Evolutionary conservation across 352 stramenopile species (phyloP).

Genomic region (Globisporangium barbulae): DNA sequence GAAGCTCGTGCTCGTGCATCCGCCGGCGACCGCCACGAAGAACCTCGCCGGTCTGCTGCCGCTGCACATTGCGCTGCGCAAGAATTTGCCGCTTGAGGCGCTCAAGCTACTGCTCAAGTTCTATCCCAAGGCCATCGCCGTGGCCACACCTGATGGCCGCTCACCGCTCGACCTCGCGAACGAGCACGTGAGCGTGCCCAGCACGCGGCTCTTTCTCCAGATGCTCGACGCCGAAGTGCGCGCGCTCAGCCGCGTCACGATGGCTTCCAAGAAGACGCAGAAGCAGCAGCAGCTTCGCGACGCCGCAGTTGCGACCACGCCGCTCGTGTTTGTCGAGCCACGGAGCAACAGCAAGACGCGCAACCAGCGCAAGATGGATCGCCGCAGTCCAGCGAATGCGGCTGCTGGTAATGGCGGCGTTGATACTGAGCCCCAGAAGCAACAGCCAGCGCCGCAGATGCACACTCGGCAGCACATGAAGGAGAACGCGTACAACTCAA

Average conservation of each 20-base stretch:
- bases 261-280: conserved; percentile 8
- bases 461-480: background rate
- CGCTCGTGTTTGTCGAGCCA: background rate
- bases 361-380: background rate
- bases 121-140: conserved; percentile 48
- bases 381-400: background rate
- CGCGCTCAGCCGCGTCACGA: conserved; percentile 15
- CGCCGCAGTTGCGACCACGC: background rate
- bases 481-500: conserved; percentile 4
- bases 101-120: conserved; percentile 70
- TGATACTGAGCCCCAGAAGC: background rate
- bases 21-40: conserved; percentile 29
- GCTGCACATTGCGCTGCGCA: conserved; percentile 64
- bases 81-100: conserved; percentile 49
- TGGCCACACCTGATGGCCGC: conserved; percentile 49
- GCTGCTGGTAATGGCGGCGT: background rate
- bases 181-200: conserved; percentile 28
- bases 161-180: conserved; percentile 42
- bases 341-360: background rate
- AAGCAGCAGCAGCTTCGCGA: conserved; percentile 14
- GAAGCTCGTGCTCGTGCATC: conserved; percentile 49
- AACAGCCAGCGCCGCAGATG: background rate
- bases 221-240: conserved; percentile 40
- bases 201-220: conserved; percentile 29
- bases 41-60: conserved; percentile 64